Evolutionary conservation across 805 yeast species (phyloP).

Genomic region (Saccharomycopsis sp.): DNA sequence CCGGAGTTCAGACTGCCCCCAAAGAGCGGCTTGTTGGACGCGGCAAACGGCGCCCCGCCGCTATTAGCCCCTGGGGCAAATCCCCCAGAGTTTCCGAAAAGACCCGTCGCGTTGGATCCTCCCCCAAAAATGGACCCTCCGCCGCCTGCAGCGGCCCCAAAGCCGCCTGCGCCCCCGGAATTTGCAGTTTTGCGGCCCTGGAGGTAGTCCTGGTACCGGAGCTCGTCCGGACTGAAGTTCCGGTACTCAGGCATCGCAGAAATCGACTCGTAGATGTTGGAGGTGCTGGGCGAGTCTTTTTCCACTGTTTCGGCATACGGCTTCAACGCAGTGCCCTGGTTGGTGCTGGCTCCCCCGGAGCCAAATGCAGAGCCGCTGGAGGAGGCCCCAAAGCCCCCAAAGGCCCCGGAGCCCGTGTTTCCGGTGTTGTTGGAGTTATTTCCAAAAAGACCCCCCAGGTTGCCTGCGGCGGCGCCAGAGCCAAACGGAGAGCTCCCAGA

Average conservation of each 20-base stretch:
- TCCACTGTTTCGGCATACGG: slow-evolving; percentile 69
- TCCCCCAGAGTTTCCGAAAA: slow-evolving; percentile 37
- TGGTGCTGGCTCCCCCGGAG: slow-evolving; percentile 15
- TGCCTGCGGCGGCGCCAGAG: slow-evolving; percentile 23
- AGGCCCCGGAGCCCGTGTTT: slow-evolving; percentile 27
- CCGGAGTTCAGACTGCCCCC: slow-evolving; percentile 31
- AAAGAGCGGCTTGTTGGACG: slow-evolving; percentile 30
- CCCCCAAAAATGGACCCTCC: slow-evolving; percentile 38
- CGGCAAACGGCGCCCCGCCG: too few species aligned
- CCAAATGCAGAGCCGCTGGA: slow-evolving; percentile 24
- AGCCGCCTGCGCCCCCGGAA: slow-evolving; percentile 23
- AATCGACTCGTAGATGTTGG: slow-evolving; percentile 63
- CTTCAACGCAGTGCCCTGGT: slow-evolving; percentile 61
- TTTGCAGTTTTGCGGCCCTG: slow-evolving; percentile 61
- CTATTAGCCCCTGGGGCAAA: too few species aligned
- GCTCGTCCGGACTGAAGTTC: slow-evolving; percentile 77
- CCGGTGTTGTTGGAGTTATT: slow-evolving; percentile 11
- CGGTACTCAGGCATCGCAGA: slow-evolving; percentile 87
- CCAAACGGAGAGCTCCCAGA: slow-evolving; percentile 33
- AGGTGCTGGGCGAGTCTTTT: slow-evolving; percentile 55
- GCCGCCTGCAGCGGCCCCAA: slow-evolving; percentile 5
- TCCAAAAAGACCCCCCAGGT: slow-evolving; percentile 31
- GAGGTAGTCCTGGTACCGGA: slow-evolving; percentile 82
- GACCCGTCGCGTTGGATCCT: slow-evolving; percentile 29
- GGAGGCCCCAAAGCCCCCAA: slow-evolving; percentile 7